A percentile compares a stretch with the other conserved stretches of the same genome.
Evolutionary conservation across 768 basidiomycete species (phyloP).

Genomic region (Boletus barrowsii): DNA sequence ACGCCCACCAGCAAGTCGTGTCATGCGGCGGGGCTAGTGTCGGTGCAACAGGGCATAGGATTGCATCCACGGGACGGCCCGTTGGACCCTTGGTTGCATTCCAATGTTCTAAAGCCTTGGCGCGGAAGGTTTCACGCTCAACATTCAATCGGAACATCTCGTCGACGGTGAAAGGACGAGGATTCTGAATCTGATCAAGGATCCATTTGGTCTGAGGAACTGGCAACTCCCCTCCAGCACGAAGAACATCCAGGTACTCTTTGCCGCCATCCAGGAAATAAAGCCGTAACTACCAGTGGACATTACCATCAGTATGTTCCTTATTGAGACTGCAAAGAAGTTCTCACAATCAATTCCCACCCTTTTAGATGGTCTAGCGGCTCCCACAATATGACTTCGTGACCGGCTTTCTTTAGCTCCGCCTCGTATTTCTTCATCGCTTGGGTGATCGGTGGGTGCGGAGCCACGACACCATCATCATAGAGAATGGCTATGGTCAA

Average conservation of each 20-base stretch:
- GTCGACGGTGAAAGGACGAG: conserved; percentile 36
- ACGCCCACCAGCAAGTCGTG: conserved; percentile 48
- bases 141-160: conserved; percentile 45
- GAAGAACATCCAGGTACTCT: conserved; percentile 41
- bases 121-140: conserved; percentile 42
- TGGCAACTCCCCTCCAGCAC: conserved; percentile 31
- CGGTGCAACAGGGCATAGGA: conserved; percentile 46
- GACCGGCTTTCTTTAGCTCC: conserved; percentile 43
- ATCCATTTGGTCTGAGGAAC: conserved; percentile 47
- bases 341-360: conserved; percentile 46
- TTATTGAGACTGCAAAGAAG: not conserved
- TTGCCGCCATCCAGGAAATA: conserved; percentile 49
- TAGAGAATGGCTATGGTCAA: conserved; percentile 46
- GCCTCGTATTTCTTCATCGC: conserved; percentile 40
- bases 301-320: conserved; percentile 13
- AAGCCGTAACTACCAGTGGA: conserved; percentile 35
- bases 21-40: conserved; percentile 49
- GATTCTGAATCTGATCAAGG: conserved; percentile 37
- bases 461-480: conserved; percentile 49
- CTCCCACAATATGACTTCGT: conserved; percentile 49
- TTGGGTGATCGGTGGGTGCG: conserved; percentile 45
- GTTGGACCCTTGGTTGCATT: conserved; percentile 35
- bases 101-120: conserved; percentile 43
- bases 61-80: conserved; percentile 46
- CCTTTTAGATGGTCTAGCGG: conserved; percentile 43